Evolutionary conservation across 1,284 basidiomycete species (phyloP).

Genomic region (Boletellus sp.): DNA sequence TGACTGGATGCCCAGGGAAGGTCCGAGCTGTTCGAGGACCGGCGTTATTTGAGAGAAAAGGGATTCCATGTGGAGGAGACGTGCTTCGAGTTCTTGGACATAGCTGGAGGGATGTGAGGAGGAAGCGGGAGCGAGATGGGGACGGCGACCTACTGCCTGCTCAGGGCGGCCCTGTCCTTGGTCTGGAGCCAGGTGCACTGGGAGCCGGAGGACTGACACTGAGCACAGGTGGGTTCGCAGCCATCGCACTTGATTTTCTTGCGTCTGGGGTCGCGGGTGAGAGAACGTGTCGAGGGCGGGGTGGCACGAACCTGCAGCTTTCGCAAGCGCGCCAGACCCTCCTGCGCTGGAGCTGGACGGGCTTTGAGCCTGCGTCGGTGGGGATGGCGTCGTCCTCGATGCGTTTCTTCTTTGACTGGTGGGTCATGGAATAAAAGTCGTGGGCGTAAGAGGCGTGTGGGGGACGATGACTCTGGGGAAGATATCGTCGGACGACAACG

Average conservation of each 20-base stretch:
- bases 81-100: slow-evolving; percentile 82
- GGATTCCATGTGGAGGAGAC: slow-evolving; percentile 79
- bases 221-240: slow-evolving; percentile 77
- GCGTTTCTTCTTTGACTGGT: slow-evolving; percentile 68
- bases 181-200: slow-evolving; percentile 84
- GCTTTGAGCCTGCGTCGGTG: slow-evolving; percentile 57
- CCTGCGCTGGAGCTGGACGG: slow-evolving; percentile 70
- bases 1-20: slow-evolving; percentile 39
- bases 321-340: slow-evolving; percentile 82
- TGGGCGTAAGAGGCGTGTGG: slow-evolving; percentile 44
- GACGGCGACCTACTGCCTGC: slow-evolving; percentile 65
- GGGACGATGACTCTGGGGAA: slow-evolving; percentile 30
- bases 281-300: slow-evolving; percentile 11
- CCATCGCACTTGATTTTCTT: slow-evolving; percentile 91
- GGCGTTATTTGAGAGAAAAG: slow-evolving; percentile 75
- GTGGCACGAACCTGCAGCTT: slow-evolving; percentile 66
- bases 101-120: slow-evolving; percentile 49
- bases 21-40: slow-evolving; percentile 66
- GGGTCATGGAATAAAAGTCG: slow-evolving; percentile 47
- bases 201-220: slow-evolving; percentile 67
- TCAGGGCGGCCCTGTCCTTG: slow-evolving; percentile 80
- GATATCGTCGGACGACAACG: slow-evolving; percentile 31
- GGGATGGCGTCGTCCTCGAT: slow-evolving; percentile 53
- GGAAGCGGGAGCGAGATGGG: slow-evolving; percentile 12
- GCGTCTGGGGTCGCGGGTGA: slow-evolving; percentile 46